phyloP scores from a whole-genome alignment of 2,329 filamentous ascomycete species.

The Elsinoe perseae region DNA sequence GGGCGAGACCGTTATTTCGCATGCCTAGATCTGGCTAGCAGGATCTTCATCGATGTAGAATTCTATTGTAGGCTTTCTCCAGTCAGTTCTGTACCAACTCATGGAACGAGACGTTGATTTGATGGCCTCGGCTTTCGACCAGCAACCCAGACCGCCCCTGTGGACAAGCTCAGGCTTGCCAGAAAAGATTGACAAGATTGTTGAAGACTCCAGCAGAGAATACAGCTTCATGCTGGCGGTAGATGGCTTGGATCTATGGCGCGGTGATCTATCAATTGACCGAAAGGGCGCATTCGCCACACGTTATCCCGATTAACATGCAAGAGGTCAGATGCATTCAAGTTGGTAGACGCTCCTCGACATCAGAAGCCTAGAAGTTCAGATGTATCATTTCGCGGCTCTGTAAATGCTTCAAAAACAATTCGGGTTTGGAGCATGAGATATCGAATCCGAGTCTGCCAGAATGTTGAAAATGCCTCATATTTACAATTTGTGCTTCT shows the following conservation, averaged over 20 bases:
- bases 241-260: background rate
- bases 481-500: constrained; percentile 78
- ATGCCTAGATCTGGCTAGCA: background rate
- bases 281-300: no score
- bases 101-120: background rate
- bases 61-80: background rate
- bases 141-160: background rate
- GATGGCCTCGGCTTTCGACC: background rate
- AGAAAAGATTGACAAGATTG: background rate
- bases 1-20: background rate
- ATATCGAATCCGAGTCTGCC: no score
- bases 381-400: no score
- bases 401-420: no score
- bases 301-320: no score
- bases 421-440: no score
- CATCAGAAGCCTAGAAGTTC: no score
- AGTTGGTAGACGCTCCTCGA: no score
- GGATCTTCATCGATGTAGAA: background rate
- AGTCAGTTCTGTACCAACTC: background rate
- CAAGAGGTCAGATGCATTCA: no score
- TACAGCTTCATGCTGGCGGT: background rate
- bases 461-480: no score
- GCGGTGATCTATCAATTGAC: background rate
- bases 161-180: background rate
- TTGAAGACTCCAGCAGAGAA: background rate